These are phyloP conservation scores for Pyricularia sp. DNA, from an alignment of 2,329 filamentous ascomycete species.

Conservation along the genomic window DNA sequence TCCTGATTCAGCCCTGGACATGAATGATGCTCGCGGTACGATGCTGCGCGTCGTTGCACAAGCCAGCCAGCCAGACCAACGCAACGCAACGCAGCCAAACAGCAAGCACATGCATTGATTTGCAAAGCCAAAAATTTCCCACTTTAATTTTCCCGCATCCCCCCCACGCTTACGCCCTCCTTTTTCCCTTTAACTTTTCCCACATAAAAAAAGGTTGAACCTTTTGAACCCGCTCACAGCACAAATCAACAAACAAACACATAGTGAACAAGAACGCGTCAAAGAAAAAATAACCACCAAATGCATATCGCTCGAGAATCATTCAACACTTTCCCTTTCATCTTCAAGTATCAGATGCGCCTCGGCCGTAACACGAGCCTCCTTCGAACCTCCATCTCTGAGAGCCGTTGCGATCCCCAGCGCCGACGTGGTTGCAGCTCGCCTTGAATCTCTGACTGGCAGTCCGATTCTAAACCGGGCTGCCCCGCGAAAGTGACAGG, in stretches of 20 bases:
- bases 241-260: not conserved
- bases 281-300: slow-evolving; percentile 22
- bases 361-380: slow-evolving; percentile 38
- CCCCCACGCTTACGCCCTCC: not conserved
- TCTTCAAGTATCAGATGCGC: slow-evolving; percentile 50
- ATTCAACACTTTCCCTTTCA: slow-evolving; percentile 33
- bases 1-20: not conserved
- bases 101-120: not conserved
- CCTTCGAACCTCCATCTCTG: slow-evolving; percentile 37
- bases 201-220: slow-evolving; percentile 6
- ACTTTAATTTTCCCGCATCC: slow-evolving; percentile 2
- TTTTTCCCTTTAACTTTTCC: slow-evolving; percentile 5
- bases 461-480: slow-evolving; percentile 1
- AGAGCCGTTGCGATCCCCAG: slow-evolving; percentile 48
- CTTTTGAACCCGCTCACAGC: slow-evolving; percentile 1
- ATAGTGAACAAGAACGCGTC: slow-evolving; percentile 9
- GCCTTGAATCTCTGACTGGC: slow-evolving; percentile 22
- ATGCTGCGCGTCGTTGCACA: not conserved
- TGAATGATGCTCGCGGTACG: not conserved
- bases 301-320: slow-evolving; percentile 45
- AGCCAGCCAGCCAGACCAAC: not conserved
- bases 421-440: slow-evolving; percentile 38
- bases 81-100: not conserved
- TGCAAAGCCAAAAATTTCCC: not conserved
- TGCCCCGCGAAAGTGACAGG: slow-evolving; percentile 1